phyloP scores from a whole-genome alignment of 495 filamentous ascomycete genomes.

The Amorphotheca resinae region DNA sequence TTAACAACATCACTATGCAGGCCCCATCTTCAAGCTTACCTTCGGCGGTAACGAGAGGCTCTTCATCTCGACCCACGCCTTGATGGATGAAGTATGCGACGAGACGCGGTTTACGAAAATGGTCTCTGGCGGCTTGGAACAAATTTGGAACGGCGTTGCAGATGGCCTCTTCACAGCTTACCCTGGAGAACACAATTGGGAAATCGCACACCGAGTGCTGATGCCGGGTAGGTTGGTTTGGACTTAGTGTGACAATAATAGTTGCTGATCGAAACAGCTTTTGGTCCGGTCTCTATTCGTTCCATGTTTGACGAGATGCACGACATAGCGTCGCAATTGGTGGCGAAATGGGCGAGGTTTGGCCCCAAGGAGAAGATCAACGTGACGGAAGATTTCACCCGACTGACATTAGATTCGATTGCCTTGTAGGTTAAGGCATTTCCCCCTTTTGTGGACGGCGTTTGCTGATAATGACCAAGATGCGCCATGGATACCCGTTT shows the following conservation, averaged over 20 bases:
- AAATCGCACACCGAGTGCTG: background rate
- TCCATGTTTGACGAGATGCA: conserved; percentile 68
- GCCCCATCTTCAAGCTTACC: conserved; percentile 6
- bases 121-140: background rate
- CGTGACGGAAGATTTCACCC: conserved; percentile 61
- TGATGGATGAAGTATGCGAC: conserved; percentile 1
- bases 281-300: conserved; percentile 58
- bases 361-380: conserved; percentile 43
- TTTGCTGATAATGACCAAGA: background rate
- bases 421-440: conserved; percentile 29
- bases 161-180: conserved; percentile 2
- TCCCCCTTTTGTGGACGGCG: background rate
- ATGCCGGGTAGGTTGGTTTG: background rate
- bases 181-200: background rate
- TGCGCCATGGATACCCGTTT: conserved; percentile 66
- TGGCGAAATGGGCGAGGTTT: conserved; percentile 61
- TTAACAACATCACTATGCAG: no score
- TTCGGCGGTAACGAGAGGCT: background rate
- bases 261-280: conserved; percentile 30
- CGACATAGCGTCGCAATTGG: conserved; percentile 57
- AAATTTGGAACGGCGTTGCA: background rate
- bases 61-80: background rate
- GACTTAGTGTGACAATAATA: background rate
- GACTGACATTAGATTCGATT: conserved; percentile 60
- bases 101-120: background rate